These are phyloP conservation scores for Arabidopsis hybrid DNA, from an alignment of 441 rosid genomes.

Conservation along the genomic window DNA sequence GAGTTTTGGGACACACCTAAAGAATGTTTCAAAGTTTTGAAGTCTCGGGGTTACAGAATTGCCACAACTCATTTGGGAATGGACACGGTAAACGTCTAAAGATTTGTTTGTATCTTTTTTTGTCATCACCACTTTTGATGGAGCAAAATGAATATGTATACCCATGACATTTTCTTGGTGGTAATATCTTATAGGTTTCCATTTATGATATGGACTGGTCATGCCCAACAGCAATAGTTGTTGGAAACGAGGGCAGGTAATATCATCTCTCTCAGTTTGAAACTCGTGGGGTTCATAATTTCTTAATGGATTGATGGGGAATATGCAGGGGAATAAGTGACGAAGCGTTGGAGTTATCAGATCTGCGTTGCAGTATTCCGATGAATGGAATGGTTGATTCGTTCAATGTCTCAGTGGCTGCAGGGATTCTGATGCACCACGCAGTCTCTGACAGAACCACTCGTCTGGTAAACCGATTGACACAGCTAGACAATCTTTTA, in stretches of 20 bases:
- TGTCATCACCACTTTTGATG: neutral
- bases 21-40: conserved; percentile 74
- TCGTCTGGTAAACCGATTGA: conserved; percentile 63
- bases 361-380: conserved; percentile 86
- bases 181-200: conserved; percentile 62
- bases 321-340: conserved; percentile 83
- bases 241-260: conserved; percentile 90
- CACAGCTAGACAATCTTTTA: neutral
- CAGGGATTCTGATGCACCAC: conserved; percentile 93
- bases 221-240: conserved; percentile 88
- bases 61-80: conserved; percentile 88
- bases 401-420: conserved; percentile 96
- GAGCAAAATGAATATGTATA: conserved; percentile 11
- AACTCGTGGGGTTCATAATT: neutral
- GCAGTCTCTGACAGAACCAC: conserved; percentile 83
- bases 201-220: conserved; percentile 97
- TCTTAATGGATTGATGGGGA: neutral
- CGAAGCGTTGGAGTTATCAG: conserved; percentile 78
- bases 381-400: conserved; percentile 99
- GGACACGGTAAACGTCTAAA: conserved; percentile 61
- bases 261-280: neutral
- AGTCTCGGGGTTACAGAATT: conserved; percentile 82
- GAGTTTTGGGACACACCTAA: conserved; percentile 86
- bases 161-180: conserved; percentile 5
- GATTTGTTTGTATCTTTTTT: neutral